A percentile compares a stretch with the other conserved stretches of the same genome.
Conservation (phyloP, 163 green algal species). For the Trebouxia gelatinosa region DNA sequence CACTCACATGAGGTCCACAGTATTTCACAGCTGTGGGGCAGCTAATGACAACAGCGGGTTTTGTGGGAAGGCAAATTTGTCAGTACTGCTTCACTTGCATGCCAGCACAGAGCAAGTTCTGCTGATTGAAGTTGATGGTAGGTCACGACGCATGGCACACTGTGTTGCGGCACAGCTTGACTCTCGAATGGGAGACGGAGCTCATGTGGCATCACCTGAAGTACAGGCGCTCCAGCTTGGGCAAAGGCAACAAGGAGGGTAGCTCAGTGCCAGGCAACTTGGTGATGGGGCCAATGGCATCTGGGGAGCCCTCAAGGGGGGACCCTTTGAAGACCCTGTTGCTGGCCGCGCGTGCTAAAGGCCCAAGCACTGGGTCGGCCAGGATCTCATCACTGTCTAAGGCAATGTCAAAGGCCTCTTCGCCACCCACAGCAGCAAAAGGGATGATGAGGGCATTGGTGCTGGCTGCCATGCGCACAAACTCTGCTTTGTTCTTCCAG, state of each 20-base stretch:
- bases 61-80: not conserved
- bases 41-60: not conserved
- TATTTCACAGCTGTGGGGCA: not conserved
- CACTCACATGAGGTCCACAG: too few relatives aligned
- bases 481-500: constrained; percentile 66
- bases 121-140: not conserved
- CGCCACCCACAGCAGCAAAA: constrained; percentile 37
- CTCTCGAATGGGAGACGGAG: too few relatives aligned
- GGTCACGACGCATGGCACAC: not conserved
- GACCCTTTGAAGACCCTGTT: constrained; percentile 30
- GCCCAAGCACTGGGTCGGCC: constrained; percentile 27
- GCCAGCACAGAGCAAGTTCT: not conserved
- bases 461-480: constrained; percentile 69
- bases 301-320: constrained; percentile 28
- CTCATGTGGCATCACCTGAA: too few relatives aligned
- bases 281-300: constrained; percentile 57
- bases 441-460: constrained; percentile 56
- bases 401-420: constrained; percentile 65
- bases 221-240: constrained; percentile 72
- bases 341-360: constrained; percentile 29
- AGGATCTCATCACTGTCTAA: constrained; percentile 41
- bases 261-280: constrained; percentile 49
- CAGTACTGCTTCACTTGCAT: not conserved
- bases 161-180: not conserved
- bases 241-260: constrained; percentile 59